These are phyloP conservation scores for Rhodotorula mucilaginosa DNA, from an alignment of 1,284 basidiomycete genomes.

Conservation along the genomic window DNA sequence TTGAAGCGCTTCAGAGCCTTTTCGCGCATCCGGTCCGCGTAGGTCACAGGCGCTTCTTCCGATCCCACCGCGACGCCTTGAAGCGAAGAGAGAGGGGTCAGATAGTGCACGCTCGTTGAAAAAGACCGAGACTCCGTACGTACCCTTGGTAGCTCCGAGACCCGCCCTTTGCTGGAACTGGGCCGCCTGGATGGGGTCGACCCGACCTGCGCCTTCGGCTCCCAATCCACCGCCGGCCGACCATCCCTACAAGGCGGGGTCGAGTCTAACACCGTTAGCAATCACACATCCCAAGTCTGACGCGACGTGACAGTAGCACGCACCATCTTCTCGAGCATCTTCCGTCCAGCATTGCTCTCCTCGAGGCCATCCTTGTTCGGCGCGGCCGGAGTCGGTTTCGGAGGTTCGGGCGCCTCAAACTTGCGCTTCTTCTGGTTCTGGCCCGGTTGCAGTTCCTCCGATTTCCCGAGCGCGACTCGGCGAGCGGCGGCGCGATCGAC, in stretches of 20 bases:
- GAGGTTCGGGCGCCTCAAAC: conserved; percentile 63
- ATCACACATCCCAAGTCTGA: rapidly evolving
- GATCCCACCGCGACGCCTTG: conserved; percentile 31
- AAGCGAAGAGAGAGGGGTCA: background rate
- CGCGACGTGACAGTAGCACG: background rate
- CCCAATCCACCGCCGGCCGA: conserved; percentile 83
- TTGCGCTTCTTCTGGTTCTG: conserved; percentile 46
- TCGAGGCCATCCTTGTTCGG: conserved; percentile 69
- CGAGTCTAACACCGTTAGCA: background rate
- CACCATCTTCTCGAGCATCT: conserved; percentile 83
- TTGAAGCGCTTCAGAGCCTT: conserved; percentile 25
- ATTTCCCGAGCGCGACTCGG: conserved; percentile 76
- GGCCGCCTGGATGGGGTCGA: conserved; percentile 79
- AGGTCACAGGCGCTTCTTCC: conserved; percentile 17
- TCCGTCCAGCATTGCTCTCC: conserved; percentile 79
- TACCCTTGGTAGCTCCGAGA: conserved; percentile 77
- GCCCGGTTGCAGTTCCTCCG: conserved; percentile 71
- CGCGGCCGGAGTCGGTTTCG: conserved; percentile 57
- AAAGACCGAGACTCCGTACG: background rate
- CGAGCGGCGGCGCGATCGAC: conserved; percentile 87
- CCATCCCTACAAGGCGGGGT: conserved; percentile 61
- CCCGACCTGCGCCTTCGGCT: conserved; percentile 67
- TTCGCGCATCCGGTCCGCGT: conserved; percentile 23
- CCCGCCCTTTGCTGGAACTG: conserved; percentile 83
- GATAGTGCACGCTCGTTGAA: too few relatives aligned